Base-by-base conservation (phyloP, 495 filamentous ascomycete species). In the Hyaloscypha bicolor region DNA sequence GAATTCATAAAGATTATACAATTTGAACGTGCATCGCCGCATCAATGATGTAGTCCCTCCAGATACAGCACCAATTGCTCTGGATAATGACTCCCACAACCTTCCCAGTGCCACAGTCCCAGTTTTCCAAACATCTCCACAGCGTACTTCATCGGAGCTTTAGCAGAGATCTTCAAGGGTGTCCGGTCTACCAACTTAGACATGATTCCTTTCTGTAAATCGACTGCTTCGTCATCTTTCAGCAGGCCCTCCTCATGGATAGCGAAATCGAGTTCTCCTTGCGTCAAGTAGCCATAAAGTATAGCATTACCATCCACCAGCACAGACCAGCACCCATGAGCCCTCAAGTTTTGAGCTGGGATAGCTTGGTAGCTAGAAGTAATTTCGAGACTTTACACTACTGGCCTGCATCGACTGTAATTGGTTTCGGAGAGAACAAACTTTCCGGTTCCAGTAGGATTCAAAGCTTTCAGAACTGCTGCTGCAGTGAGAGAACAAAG, bases 371-470 rank as follows among this genome's bases (percentile, higher is more conserved):
- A 30, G 76, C 69, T 6, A 86, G 74, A 9, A 81, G 56, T 5
- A 57, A 57, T 58, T 78, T 76, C 5, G 79, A 67, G n/a, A 85
- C 82, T 65, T 75, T 77, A 71, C 79, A 83, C 32, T 76, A 71
- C 2, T 68, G 57, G 0, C 81, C 81, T 0, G 85, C 78, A 52
- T 76, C 67, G 9, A 87, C 76, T 0, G 81, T 86, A 73, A 61
- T 85, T 80, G 14, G 85, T 87, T 68, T 87, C 85, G 73, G 85
- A 87, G n/a, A 87, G 76, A 5, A 84, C 83, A 14, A 87, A 72
- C 62, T 86, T 86, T 21, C 85, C 85, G 0, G 85, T 87, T 11
- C 85, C 81, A 1, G 78, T 85, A 0, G 85, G 85, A 69, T 87
- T 86, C 25, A 87, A 78, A n/a, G 78, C 77, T 68, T 82, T 85